A percentile compares a stretch with the other conserved stretches of the same genome.
These are phyloP conservation scores for Candolleomyces aberdarensis DNA, from an alignment of 768 basidiomycete genomes.

Conservation along the genomic window DNA sequence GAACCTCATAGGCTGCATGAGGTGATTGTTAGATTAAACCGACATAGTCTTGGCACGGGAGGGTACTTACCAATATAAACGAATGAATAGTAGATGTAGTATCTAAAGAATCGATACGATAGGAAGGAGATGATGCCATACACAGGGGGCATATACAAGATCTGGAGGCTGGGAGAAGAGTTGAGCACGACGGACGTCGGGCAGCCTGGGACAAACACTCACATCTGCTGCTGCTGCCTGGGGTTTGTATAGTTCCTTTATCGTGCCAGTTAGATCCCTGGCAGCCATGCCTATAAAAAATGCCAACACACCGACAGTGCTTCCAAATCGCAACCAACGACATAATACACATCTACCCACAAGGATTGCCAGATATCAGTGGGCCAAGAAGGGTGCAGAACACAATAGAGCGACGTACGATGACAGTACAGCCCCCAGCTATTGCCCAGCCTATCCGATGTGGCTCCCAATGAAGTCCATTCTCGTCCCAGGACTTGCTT, in stretches of 20 bases:
- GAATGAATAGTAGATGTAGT: conserved; percentile 57
- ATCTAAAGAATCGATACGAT: conserved; percentile 80
- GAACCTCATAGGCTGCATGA: conserved; percentile 63
- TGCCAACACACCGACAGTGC: conserved; percentile 57
- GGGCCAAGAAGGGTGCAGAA: not conserved
- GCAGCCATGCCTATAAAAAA: conserved; percentile 3
- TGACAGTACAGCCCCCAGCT: conserved; percentile 55
- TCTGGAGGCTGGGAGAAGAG: conserved; percentile 52
- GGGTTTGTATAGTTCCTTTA: conserved; percentile 68
- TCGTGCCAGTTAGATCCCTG: not conserved
- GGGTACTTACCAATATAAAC: conserved; percentile 36
- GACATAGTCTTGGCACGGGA: too few species aligned
- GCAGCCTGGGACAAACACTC: not conserved
- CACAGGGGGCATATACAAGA: conserved; percentile 81
- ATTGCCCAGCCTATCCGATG: conserved; percentile 76
- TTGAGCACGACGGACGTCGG: not conserved
- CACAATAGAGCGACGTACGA: conserved; percentile 34
- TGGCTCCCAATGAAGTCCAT: conserved; percentile 53
- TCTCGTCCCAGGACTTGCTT: conserved; percentile 56
- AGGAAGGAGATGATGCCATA: conserved; percentile 84
- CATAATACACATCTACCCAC: conserved; percentile 55
- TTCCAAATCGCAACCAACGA: conserved; percentile 51
- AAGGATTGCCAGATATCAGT: not conserved
- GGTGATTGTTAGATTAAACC: too few species aligned
- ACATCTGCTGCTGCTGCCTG: conserved; percentile 80